A percentile compares a stretch with the other conserved stretches of the same genome.
phyloP scores from a whole-genome alignment of 2,329 filamentous ascomycete genomes.

The Fusarium pseudoanthophilum region DNA sequence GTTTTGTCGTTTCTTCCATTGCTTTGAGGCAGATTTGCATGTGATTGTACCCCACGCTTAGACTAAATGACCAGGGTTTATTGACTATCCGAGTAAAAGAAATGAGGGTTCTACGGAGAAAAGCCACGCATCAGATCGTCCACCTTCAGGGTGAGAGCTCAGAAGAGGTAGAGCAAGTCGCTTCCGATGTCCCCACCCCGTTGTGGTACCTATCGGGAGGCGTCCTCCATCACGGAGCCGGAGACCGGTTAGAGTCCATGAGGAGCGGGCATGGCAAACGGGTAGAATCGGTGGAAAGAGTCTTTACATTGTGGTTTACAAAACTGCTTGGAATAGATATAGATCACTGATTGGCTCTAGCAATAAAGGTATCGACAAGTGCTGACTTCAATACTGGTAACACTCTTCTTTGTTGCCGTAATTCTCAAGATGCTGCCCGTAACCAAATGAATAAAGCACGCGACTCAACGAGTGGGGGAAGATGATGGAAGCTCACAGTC shows the following conservation, averaged over 20 bases:
- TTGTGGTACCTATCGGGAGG: conserved; percentile 43
- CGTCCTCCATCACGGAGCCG: conserved; percentile 40
- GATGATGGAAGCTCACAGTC: conserved; percentile 28
- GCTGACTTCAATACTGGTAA: background rate
- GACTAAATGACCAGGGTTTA: conserved; percentile 13
- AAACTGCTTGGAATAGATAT: background rate
- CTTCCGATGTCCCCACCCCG: conserved; percentile 41
- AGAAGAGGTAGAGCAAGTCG: conserved; percentile 17
- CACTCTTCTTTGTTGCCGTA: background rate
- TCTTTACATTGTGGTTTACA: background rate
- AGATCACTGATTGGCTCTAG: background rate
- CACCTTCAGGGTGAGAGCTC: background rate
- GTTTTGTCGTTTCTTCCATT: background rate
- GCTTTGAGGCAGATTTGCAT: conserved; percentile 24
- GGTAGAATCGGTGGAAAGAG: conserved; percentile 33
- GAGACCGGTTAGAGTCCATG: conserved; percentile 36
- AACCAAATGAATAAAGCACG: conserved; percentile 22
- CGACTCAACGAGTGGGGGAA: conserved; percentile 36
- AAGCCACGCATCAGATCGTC: conserved; percentile 20
- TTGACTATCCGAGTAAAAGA: conserved; percentile 7
- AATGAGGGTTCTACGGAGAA: conserved; percentile 16
- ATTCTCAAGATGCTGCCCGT: background rate
- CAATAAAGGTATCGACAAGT: background rate
- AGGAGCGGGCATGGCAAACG: conserved; percentile 27
- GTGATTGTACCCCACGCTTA: conserved; percentile 36